Evolutionary conservation across 345 rosid species (phyloP).

Genomic region (Diplotaxis tenuifolia): DNA sequence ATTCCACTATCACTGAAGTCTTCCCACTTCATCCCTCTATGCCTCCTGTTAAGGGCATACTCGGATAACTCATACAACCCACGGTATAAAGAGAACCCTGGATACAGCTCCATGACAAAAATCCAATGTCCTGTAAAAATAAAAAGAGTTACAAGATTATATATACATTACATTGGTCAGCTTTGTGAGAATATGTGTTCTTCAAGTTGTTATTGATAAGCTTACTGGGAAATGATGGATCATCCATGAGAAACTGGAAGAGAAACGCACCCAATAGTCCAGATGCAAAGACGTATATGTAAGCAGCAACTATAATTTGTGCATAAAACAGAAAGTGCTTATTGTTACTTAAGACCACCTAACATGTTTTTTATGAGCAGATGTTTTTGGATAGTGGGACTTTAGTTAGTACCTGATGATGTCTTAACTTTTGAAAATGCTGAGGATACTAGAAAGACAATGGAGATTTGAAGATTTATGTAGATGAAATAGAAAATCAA

Average conservation of each 20-base stretch:
- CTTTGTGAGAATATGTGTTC: neutral
- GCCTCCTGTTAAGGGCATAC: conserved; percentile 52
- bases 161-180: conserved; percentile 11
- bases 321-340: neutral
- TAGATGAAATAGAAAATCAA: conserved; percentile 66
- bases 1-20: conserved; percentile 71
- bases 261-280: conserved; percentile 84
- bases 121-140: conserved; percentile 65
- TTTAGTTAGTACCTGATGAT: conserved; percentile 53
- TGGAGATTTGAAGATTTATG: conserved; percentile 76
- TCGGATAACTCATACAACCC: conserved; percentile 79
- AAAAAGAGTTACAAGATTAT: neutral
- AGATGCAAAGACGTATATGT: conserved; percentile 72
- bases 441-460: conserved; percentile 66
- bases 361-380: conserved; percentile 3
- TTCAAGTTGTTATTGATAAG: conserved; percentile 9
- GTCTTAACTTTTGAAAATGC: conserved; percentile 65
- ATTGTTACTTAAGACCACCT: neutral
- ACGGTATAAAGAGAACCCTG: conserved; percentile 84
- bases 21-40: conserved; percentile 86
- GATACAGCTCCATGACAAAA: conserved; percentile 71
- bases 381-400: neutral
- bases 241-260: conserved; percentile 63
- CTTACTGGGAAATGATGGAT: conserved; percentile 80
- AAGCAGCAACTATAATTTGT: conserved; percentile 53